Evolutionary conservation across 2,329 filamentous ascomycete genomes (phyloP).

Genomic region (Geoglossum cookeanum): DNA sequence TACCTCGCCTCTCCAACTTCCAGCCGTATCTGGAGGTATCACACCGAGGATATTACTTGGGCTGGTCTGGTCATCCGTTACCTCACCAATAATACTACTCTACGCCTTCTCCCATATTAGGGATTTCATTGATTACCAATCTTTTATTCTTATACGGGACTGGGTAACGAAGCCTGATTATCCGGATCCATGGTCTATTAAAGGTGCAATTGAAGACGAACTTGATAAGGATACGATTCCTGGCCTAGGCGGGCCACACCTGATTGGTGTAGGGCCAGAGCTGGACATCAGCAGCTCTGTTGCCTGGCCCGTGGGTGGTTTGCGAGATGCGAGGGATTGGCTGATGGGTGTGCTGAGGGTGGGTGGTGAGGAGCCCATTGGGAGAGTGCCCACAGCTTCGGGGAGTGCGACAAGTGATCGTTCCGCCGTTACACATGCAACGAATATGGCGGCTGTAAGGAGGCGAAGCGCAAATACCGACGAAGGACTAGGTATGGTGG

Average conservation of each 20-base stretch:
- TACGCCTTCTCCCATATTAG: not conserved
- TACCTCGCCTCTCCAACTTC: slow-evolving; percentile 2
- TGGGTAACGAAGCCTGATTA: slow-evolving; percentile 2
- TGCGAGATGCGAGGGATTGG: not conserved
- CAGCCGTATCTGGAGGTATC: not conserved
- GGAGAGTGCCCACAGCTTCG: not conserved
- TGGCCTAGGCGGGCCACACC: not conserved
- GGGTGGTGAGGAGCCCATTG: not conserved
- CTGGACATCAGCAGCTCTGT: not conserved
- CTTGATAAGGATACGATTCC: slow-evolving; percentile 1
- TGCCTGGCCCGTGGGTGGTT: not conserved
- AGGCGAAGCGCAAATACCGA: not conserved
- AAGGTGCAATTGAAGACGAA: slow-evolving; percentile 1
- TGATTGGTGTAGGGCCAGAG: not conserved
- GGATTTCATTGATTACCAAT: not conserved
- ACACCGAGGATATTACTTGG: not conserved
- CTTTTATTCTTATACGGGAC: not conserved
- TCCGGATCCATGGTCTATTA: slow-evolving; percentile 1
- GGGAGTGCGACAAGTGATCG: not conserved
- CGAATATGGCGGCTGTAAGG: not conserved
- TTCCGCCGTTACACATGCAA: not conserved
- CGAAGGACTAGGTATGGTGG: not conserved
- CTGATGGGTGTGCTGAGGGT: not conserved
- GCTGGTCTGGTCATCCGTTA: not conserved
- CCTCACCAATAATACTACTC: not conserved